Evolutionary conservation across 1,284 basidiomycete genomes (phyloP).

Genomic region (Austropuccinia psidii): DNA sequence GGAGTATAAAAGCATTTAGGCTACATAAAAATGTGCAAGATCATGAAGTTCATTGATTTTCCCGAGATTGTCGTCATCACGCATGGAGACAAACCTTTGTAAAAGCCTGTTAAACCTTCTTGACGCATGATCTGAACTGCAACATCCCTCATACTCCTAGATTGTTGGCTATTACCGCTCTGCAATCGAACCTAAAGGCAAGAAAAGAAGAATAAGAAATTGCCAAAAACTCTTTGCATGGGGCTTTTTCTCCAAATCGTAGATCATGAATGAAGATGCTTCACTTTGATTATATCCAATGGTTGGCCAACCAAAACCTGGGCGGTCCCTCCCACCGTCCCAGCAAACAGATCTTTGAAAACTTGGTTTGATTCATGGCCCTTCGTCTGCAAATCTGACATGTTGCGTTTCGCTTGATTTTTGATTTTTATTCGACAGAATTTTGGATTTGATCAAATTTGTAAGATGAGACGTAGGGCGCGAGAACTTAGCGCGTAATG

Average conservation of each 20-base stretch:
- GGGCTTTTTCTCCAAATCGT: no score
- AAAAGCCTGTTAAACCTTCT: conserved; percentile 89
- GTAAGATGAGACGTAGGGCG: no score
- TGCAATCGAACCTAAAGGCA: conserved; percentile 61
- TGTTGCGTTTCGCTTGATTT: no score
- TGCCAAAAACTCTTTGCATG: conserved; percentile 86
- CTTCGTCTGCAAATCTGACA: no score
- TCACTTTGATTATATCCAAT: conserved; percentile 91
- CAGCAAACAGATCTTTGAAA: conserved; percentile 69
- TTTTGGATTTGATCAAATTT: no score
- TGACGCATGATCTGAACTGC: conserved; percentile 77
- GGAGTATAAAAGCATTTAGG: no score
- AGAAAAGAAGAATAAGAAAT: conserved; percentile 54
- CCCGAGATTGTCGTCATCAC: conserved; percentile 49
- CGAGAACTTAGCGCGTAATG: no score
- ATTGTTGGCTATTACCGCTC: conserved; percentile 85
- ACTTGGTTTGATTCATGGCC: conserved; percentile 9
- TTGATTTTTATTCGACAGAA: no score
- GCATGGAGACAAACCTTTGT: conserved; percentile 60
- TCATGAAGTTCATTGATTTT: background rate
- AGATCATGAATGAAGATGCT: background rate
- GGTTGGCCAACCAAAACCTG: conserved; percentile 91
- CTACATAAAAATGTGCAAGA: background rate
- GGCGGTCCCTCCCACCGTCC: conserved; percentile 76
- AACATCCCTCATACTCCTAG: conserved; percentile 78